Evolutionary conservation across 805 yeast genomes (phyloP).

Genomic region (Grigorovia humatica): DNA sequence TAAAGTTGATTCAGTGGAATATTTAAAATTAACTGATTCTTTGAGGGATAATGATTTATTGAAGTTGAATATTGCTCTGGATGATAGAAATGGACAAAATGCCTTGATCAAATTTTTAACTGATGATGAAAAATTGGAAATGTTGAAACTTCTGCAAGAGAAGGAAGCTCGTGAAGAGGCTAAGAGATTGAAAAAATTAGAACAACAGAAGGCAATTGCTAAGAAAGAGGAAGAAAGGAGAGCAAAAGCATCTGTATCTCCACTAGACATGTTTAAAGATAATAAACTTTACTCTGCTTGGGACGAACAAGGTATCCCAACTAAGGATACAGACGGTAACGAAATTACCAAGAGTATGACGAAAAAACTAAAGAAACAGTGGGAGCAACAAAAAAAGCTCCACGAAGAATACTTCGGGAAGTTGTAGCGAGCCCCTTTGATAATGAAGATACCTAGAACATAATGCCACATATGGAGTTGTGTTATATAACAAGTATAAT

Average conservation of each 20-base stretch:
- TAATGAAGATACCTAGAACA: too few relatives aligned
- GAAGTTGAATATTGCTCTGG: conserved; percentile 71
- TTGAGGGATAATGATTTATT: conserved; percentile 65
- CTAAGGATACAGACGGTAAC: conserved; percentile 64
- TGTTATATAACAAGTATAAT: background rate
- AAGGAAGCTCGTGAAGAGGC: conserved; percentile 38
- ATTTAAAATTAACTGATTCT: conserved; percentile 63
- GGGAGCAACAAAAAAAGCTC: conserved; percentile 72
- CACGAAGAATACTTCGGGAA: conserved; percentile 48
- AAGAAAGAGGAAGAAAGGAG: conserved; percentile 52
- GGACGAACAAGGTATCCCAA: conserved; percentile 82
- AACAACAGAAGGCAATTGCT: conserved; percentile 45
- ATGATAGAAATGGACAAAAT: conserved; percentile 75
- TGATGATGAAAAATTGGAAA: conserved; percentile 55
- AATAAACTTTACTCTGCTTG: conserved; percentile 52
- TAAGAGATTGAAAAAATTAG: conserved; percentile 37
- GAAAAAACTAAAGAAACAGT: conserved; percentile 73
- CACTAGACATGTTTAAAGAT: conserved; percentile 63
- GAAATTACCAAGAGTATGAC: conserved; percentile 75
- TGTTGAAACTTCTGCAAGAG: conserved; percentile 45
- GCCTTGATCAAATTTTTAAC: conserved; percentile 78
- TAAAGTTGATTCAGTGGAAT: conserved; percentile 37
- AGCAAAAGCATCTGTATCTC: conserved; percentile 59
- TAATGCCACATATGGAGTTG: too few relatives aligned
- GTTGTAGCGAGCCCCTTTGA: background rate